A percentile compares a stretch with the other conserved stretches of the same genome.
phyloP scores from a whole-genome alignment of 73 alveolate species.

The Symbiodinium natans region DNA sequence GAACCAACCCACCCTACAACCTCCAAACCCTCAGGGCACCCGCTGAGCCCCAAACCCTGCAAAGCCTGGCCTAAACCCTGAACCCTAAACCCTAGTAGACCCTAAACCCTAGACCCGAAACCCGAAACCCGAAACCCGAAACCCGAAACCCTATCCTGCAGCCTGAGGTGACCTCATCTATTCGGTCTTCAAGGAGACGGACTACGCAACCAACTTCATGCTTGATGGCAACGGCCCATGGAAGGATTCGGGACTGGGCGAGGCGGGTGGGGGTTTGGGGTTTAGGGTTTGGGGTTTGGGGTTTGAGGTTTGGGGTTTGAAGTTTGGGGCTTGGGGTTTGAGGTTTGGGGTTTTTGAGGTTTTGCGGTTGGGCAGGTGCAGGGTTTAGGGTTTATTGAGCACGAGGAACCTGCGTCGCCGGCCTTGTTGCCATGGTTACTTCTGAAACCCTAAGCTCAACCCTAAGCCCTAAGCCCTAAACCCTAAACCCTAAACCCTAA shows the following conservation, averaged over 20 bases:
- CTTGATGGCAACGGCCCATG: slow-evolving; percentile 26
- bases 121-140: not conserved
- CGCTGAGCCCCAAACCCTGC: too few species aligned
- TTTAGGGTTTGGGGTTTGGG: too few species aligned
- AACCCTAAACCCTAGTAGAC: too few species aligned
- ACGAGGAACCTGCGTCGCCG: too few species aligned
- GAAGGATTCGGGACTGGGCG: slow-evolving; percentile 82
- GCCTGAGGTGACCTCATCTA: slow-evolving; percentile 48
- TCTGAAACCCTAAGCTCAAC: not conserved
- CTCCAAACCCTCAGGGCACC: too few species aligned
- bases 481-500: not conserved
- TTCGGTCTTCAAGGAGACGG: slow-evolving; percentile 71
- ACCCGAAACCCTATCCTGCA: not conserved
- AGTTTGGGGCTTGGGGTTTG: too few species aligned
- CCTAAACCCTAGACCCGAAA: too few species aligned
- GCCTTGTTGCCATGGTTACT: not conserved
- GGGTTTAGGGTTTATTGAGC: not conserved
- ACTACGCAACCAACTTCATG: slow-evolving; percentile 68
- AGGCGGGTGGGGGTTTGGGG: not conserved
- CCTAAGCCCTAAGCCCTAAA: not conserved
- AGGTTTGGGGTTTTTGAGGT: too few species aligned
- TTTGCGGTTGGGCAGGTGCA: too few species aligned
- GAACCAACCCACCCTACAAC: too few species aligned
- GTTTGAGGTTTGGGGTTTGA: too few species aligned
- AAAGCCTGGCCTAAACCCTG: too few species aligned